Percentiles rank a stretch among this genome's conserved stretches.
phyloP scores from a whole-genome alignment of 345 rosid species.

The Boechera retrofracta region DNA sequence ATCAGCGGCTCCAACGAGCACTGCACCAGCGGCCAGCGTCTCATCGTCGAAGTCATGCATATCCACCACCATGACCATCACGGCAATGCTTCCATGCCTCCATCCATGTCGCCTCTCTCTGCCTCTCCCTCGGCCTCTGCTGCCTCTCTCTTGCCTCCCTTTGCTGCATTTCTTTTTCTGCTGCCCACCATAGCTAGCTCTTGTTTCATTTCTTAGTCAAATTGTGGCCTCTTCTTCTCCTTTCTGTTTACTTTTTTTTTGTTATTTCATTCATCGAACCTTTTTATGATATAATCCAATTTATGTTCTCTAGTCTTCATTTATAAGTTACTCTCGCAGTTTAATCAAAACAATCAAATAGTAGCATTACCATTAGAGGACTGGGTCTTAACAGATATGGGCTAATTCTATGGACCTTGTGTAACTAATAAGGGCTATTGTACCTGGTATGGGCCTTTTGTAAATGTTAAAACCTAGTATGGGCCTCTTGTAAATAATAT shows the following conservation, averaged over 20 bases:
- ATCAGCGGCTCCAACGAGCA: constrained; percentile 65
- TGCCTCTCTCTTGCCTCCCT: neutral
- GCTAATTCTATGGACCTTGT: neutral
- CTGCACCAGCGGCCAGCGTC: constrained; percentile 72
- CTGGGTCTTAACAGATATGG: too few species aligned
- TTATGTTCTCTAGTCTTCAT: neutral
- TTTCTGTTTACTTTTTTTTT: neutral
- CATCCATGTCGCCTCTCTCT: constrained; percentile 41
- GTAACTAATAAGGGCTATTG: neutral
- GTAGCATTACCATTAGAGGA: too few species aligned
- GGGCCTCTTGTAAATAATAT: neutral
- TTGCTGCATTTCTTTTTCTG: constrained; percentile 22
- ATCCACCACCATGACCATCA: constrained; percentile 49
- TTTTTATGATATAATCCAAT: neutral
- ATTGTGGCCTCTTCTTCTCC: neutral
- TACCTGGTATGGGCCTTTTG: too few species aligned
- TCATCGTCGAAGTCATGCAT: constrained; percentile 76
- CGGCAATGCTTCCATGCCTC: constrained; percentile 40
- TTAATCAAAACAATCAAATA: neutral
- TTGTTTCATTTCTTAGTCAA: constrained; percentile 12
- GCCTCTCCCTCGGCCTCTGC: constrained; percentile 6
- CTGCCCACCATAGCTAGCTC: neutral
- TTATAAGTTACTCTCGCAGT: neutral
- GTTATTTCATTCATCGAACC: neutral
- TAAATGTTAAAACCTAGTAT: too few species aligned